phyloP scores from a whole-genome alignment of 257 asterid genomes.

The Nicotiana paniculata region DNA sequence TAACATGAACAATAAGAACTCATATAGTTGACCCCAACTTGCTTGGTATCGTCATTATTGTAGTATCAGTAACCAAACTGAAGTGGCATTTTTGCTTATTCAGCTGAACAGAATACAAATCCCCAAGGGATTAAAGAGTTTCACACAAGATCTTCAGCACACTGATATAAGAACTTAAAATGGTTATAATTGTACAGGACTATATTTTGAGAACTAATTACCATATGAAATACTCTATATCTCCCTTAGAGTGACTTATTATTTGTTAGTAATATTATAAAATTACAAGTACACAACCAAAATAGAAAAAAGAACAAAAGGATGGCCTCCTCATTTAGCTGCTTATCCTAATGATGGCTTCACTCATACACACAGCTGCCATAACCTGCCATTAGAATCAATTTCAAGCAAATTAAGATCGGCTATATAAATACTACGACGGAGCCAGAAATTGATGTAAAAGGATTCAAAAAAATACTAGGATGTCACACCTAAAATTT shows the following conservation, averaged over 20 bases:
- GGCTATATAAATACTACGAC: too few species aligned
- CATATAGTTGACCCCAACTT: background rate
- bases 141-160: background rate
- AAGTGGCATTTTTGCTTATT: too few species aligned
- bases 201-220: background rate
- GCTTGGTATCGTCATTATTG: too few species aligned
- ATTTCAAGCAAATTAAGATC: too few species aligned
- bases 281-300: background rate
- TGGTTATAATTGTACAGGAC: background rate
- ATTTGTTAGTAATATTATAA: too few species aligned
- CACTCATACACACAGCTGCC: slow-evolving; percentile 33
- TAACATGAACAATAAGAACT: background rate
- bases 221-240: background rate
- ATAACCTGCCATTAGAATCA: slow-evolving; percentile 35
- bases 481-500: too few species aligned
- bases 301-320: background rate
- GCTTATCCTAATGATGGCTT: background rate
- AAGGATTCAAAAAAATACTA: too few species aligned
- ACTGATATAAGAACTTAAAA: background rate
- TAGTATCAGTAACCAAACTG: too few species aligned
- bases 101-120: too few species aligned
- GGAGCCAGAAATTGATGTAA: too few species aligned
- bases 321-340: background rate
- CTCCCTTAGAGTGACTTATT: background rate
- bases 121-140: too few species aligned